Percentiles rank a stretch among this genome's conserved stretches.
Conservation (phyloP, 148 eudicot species). For the Diospyros lotus region DNA sequence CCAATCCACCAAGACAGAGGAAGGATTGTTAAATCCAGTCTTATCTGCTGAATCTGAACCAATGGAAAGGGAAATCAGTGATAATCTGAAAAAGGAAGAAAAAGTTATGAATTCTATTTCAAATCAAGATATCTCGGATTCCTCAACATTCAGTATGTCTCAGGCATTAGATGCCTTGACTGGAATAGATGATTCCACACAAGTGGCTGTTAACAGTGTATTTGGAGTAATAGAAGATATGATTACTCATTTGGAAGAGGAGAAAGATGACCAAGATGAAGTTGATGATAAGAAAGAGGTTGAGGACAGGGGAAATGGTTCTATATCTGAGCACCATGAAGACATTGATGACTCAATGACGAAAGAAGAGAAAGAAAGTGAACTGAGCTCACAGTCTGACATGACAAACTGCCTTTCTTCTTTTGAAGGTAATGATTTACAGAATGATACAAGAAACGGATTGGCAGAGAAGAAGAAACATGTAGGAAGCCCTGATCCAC, state of each 20-base stretch:
- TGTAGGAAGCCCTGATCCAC: conserved; percentile 16
- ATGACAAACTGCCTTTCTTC: conserved; percentile 17
- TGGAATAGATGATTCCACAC: conserved; percentile 93
- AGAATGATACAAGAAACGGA: conserved; percentile 40
- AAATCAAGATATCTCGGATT: conserved; percentile 32
- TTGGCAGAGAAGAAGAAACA: conserved; percentile 23
- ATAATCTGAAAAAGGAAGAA: conserved; percentile 40
- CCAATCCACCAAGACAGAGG: conserved; percentile 27
- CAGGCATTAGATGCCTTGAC: conserved; percentile 80
- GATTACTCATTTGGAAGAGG: conserved; percentile 75
- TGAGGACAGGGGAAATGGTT: conserved; percentile 18
- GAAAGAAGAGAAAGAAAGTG: conserved; percentile 22
- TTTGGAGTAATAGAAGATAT: conserved; percentile 82
- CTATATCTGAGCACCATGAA: conserved; percentile 18
- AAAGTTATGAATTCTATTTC: conserved; percentile 23
- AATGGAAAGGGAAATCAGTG: conserved; percentile 35
- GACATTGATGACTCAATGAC: conserved; percentile 18
- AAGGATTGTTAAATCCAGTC: conserved; percentile 25
- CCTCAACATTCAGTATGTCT: conserved; percentile 53
- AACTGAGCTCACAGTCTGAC: conserved; percentile 10
- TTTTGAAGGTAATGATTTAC: conserved; percentile 26
- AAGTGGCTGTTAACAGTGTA: conserved; percentile 88
- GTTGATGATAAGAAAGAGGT: conserved; percentile 24
- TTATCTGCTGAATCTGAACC: conserved; percentile 35
- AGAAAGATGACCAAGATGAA: conserved; percentile 26